Base-by-base conservation (phyloP, 169 alveolate species). In the Cryptosporidium baileyi region DNA sequence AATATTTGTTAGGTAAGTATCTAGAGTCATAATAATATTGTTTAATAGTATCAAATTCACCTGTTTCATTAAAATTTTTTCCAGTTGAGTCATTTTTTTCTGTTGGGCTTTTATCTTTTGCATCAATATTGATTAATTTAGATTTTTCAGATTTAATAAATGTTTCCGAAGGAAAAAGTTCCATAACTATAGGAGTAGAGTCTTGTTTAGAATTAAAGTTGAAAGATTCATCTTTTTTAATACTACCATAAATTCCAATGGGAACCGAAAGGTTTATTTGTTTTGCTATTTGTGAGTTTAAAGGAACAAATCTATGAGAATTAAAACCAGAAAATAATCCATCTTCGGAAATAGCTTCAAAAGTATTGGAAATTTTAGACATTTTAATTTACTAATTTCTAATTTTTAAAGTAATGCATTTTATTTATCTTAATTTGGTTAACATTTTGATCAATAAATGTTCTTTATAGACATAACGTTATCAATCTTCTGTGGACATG, bases 211-310 rank as follows among this genome's bases (percentile, higher is more conserved):
- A 19, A 60, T 54, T 54, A 22, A 40, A 22, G 3, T 30, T n/a
- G 11, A 38, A 44, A 19, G 5, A 6, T 8, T 38, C 60, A 51
- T 54, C 49, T 57, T 74, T 57, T 54, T 74, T 36, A n/a, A 17
- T 38, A n/a, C 85, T 67, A 9, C 67, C 67, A 54, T 74, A 74
- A 11, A 74, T 44, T 45, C 85, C 85, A 49, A 74, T 32, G 7
- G 85, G 85, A 3, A 74, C 28, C 15, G 67, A 19, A 38, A 44
- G 44, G 9, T 74, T 74, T 32, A 74, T 57, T 22, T 54, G 44
- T 22, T 74, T 74, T 24, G 67, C 67, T 5, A 54, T 34, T 9
- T 34, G 49, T 7, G 67, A 41, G 54, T 74, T 57, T 17, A 74
- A 45, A 26, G 59, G 85, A 1, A 74, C 74, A 41, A 74, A 74